Percentiles rank a stretch among this genome's conserved stretches.
Evolutionary conservation across 1,139 yeast species (phyloP).

Genomic region (Hyphopichia buzzinii): DNA sequence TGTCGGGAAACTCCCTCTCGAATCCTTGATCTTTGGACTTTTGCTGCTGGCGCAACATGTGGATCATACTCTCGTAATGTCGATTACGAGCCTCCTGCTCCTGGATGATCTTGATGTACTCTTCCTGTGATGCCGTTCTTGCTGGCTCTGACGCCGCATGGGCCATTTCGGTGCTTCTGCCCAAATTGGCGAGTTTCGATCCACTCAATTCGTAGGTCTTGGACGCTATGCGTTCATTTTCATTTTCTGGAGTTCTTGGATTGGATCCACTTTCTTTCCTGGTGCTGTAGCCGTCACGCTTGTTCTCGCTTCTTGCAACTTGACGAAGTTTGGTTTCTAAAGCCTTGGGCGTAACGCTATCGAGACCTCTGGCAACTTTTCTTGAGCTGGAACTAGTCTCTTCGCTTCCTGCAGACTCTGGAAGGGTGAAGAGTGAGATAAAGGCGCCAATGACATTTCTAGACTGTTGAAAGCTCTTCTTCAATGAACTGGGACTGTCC

Average conservation of each 20-base stretch:
- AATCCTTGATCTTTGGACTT: not conserved
- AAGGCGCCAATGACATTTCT: not conserved
- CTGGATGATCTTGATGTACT: not conserved
- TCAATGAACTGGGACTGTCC: constrained; percentile 8
- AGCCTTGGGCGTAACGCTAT: not conserved
- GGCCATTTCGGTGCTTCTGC: not conserved
- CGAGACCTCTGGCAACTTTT: too few relatives aligned
- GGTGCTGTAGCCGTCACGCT: constrained; percentile 3
- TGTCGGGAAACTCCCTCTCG: not conserved
- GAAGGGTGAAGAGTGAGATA: not conserved
- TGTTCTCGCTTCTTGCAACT: constrained; percentile 3
- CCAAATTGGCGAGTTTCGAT: not conserved
- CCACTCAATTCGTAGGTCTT: not conserved
- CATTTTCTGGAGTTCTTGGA: not conserved
- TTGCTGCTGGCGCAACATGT: not conserved
- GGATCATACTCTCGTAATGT: constrained; percentile 2
- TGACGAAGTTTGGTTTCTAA: not conserved
- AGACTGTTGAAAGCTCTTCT: constrained; percentile 2
- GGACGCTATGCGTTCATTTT: not conserved
- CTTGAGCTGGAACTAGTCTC: not conserved
- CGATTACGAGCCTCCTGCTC: not conserved
- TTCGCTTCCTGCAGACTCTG: not conserved
- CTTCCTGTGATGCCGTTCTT: not conserved
- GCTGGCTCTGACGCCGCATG: not conserved
- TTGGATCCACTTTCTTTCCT: not conserved